Conservation (phyloP, 257 asterid species). For the Ilex aquifolium region DNA sequence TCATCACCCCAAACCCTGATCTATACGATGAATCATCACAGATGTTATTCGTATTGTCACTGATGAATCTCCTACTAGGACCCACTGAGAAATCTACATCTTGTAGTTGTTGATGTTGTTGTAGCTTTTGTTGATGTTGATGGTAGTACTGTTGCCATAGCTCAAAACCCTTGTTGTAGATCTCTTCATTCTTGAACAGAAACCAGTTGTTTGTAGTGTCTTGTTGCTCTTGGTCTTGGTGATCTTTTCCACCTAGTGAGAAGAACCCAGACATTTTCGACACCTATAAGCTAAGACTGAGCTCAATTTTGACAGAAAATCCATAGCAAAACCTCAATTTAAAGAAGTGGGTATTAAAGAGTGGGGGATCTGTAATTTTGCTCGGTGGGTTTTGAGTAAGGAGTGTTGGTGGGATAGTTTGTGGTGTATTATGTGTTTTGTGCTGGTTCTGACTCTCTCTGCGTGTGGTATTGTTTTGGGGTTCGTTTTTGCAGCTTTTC, state of each 20-base stretch:
- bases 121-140: constrained; percentile 36
- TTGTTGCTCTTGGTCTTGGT: constrained; percentile 20
- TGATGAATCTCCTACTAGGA: constrained; percentile 29
- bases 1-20: constrained; percentile 39
- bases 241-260: constrained; percentile 41
- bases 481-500: constrained; percentile 17
- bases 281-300: constrained; percentile 30
- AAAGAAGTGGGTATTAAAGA: constrained; percentile 6
- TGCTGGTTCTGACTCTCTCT: constrained; percentile 17
- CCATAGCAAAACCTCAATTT: constrained; percentile 42
- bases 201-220: constrained; percentile 28
- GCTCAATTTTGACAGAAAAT: constrained; percentile 29
- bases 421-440: too few relatives aligned
- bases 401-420: not conserved
- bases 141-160: constrained; percentile 72
- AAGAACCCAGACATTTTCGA: constrained; percentile 69
- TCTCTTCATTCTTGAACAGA: constrained; percentile 64
- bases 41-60: constrained; percentile 18
- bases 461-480: constrained; percentile 16
- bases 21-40: constrained; percentile 24
- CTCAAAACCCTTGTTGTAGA: constrained; percentile 79
- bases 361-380: constrained; percentile 23
- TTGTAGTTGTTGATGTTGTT: constrained; percentile 21
- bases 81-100: constrained; percentile 37
- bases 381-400: not conserved